These are phyloP conservation scores for Pyrenophora tritici-repentis DNA, from an alignment of 2,329 filamentous ascomycete genomes.

Conservation along the genomic window DNA sequence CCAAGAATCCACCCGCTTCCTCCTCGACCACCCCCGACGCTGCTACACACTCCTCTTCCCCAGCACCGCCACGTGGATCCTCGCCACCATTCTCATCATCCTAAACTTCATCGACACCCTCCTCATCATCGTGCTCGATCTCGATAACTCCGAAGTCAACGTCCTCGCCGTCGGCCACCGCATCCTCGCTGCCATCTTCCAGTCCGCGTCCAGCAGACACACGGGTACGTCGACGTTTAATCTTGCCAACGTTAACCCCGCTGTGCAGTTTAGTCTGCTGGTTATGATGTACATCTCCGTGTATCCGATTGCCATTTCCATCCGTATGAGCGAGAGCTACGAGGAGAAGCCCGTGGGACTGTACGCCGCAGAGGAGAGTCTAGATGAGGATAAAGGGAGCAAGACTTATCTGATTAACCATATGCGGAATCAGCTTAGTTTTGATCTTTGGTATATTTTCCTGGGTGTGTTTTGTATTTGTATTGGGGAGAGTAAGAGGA, in stretches of 20 bases:
- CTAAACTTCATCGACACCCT: constrained; percentile 86
- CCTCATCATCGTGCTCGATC: constrained; percentile 89
- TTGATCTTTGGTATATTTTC: constrained; percentile 97
- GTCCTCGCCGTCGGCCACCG: constrained; percentile 72
- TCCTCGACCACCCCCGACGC: constrained; percentile 91
- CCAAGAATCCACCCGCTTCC: constrained; percentile 87
- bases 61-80: constrained; percentile 89
- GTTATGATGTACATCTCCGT: constrained; percentile 99
- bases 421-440: constrained; percentile 89
- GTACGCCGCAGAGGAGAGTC: constrained; percentile 57
- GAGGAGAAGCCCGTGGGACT: constrained; percentile 86
- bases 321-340: constrained; percentile 93
- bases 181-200: constrained; percentile 85
- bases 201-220: constrained; percentile 85
- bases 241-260: constrained; percentile 78
- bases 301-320: constrained; percentile 93
- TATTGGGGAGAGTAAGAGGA: constrained; percentile 77
- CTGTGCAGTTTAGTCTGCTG: constrained; percentile 89
- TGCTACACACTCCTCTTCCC: constrained; percentile 97
- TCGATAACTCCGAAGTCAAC: constrained; percentile 72
- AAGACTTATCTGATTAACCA: constrained; percentile 84
- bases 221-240: constrained; percentile 87
- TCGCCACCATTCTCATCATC: constrained; percentile 81
- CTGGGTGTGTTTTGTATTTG: constrained; percentile 89
- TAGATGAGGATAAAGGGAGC: constrained; percentile 59